Percentiles rank a stretch among this genome's conserved stretches.
These are phyloP conservation scores for Pontederia crassipes DNA, from an alignment of 176 grass and related monocot species.

Conservation along the genomic window DNA sequence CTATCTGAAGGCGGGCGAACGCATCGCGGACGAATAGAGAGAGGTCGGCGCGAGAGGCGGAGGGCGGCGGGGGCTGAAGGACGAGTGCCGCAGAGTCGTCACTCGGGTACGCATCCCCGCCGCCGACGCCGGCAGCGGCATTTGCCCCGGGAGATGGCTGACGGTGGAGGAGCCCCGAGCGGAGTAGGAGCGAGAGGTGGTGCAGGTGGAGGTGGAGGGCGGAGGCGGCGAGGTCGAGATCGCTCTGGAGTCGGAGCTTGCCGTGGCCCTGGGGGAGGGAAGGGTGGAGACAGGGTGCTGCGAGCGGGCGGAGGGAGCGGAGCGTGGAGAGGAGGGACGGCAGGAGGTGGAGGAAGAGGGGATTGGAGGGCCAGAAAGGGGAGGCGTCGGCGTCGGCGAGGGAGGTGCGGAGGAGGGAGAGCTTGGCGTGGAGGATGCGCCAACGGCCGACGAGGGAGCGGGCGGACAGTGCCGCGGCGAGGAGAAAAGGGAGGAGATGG, in stretches of 20 bases:
- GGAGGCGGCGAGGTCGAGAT: conserved; percentile 67
- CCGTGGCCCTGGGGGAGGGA: conserved; percentile 38
- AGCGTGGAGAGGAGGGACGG: conserved; percentile 40
- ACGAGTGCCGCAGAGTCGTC: conserved; percentile 32
- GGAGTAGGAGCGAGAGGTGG: conserved; percentile 16
- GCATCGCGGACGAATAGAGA: conserved; percentile 60
- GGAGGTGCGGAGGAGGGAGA: conserved; percentile 40
- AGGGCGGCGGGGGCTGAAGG: conserved; percentile 40
- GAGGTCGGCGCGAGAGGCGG: conserved; percentile 38
- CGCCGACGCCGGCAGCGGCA: conserved; percentile 27
- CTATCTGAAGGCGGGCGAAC: conserved; percentile 85
- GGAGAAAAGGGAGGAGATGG: conserved; percentile 49
- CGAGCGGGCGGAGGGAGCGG: conserved; percentile 40
- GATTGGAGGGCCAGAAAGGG: conserved; percentile 24
- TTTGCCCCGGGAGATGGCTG: conserved; percentile 18
- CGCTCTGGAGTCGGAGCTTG: conserved; percentile 63
- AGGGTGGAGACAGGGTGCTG: conserved; percentile 49
- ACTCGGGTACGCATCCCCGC: conserved; percentile 10
- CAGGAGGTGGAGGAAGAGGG: conserved; percentile 53
- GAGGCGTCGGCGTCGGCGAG: conserved; percentile 35
- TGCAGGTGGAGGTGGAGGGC: conserved; percentile 27
- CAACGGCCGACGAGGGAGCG: conserved; percentile 53
- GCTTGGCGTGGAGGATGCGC: conserved; percentile 52
- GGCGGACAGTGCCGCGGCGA: conserved; percentile 39
- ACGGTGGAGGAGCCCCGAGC: conserved; percentile 27